Evolutionary conservation across 2,329 filamentous ascomycete genomes (phyloP).

Genomic region (Aspergillus floridensis): DNA sequence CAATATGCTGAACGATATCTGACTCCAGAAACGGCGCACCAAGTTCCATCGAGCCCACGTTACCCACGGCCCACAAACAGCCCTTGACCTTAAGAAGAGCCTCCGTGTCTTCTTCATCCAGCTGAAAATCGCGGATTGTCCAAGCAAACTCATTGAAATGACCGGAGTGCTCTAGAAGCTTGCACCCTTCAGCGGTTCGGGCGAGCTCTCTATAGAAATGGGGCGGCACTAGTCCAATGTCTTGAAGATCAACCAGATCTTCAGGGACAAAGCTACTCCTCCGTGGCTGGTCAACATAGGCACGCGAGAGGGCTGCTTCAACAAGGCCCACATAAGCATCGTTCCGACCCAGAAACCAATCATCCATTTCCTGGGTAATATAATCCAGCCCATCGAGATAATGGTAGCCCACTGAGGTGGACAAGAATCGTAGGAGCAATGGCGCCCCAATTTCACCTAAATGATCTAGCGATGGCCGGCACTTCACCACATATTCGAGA

Average conservation of each 20-base stretch:
- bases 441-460: slow-evolving; percentile 95
- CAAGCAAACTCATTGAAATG: slow-evolving; percentile 92
- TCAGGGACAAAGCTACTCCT: slow-evolving; percentile 51
- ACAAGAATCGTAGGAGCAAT: slow-evolving; percentile 84
- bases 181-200: slow-evolving; percentile 87
- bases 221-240: slow-evolving; percentile 70
- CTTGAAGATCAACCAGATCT: slow-evolving; percentile 59
- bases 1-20: slow-evolving; percentile 82
- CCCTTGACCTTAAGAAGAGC: slow-evolving; percentile 91
- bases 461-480: slow-evolving; percentile 88
- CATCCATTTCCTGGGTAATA: slow-evolving; percentile 99
- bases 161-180: slow-evolving; percentile 83
- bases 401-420: slow-evolving; percentile 94
- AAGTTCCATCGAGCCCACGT: slow-evolving; percentile 96
- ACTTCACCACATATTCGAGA: slow-evolving; percentile 94
- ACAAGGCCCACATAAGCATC: slow-evolving; percentile 94
- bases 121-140: slow-evolving; percentile 82
- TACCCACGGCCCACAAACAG: slow-evolving; percentile 95
- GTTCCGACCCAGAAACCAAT: slow-evolving; percentile 97
- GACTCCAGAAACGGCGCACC: slow-evolving; percentile 89
- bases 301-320: slow-evolving; percentile 88
- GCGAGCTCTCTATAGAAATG: slow-evolving; percentile 97
- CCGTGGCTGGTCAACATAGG: slow-evolving; percentile 60
- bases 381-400: slow-evolving; percentile 97
- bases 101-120: slow-evolving; percentile 81